Percentiles rank a stretch among this genome's conserved stretches.
phyloP scores from a whole-genome alignment of 495 filamentous ascomycete genomes.

The Lichina pygmaea region DNA sequence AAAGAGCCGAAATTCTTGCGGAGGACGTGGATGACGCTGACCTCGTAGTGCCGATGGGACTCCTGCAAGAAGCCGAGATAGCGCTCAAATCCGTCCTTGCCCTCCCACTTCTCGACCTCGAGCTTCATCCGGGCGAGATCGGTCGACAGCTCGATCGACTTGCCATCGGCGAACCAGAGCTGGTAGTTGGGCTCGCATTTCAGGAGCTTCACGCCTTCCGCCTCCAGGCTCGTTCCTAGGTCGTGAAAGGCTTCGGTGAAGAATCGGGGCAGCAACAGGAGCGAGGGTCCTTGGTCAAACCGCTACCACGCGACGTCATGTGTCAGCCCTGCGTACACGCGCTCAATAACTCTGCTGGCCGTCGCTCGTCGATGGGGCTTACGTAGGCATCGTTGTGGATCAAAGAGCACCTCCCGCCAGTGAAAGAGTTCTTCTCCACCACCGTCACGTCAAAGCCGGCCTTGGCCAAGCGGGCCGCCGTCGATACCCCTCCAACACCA shows the following conservation, averaged over 20 bases:
- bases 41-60: constrained; percentile 35
- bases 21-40: constrained; percentile 30
- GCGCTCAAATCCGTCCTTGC: constrained; percentile 31
- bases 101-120: constrained; percentile 40
- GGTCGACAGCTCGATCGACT: constrained; percentile 26
- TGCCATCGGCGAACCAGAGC: constrained; percentile 36
- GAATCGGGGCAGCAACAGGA: constrained; percentile 36
- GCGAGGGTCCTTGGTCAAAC: constrained; percentile 46
- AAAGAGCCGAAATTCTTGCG: constrained; percentile 30
- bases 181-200: constrained; percentile 50
- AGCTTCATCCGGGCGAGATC: constrained; percentile 34
- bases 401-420: constrained; percentile 35
- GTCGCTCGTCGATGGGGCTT: constrained; percentile 1
- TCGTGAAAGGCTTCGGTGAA: constrained; percentile 37
- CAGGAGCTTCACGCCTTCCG: constrained; percentile 29
- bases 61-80: constrained; percentile 35
- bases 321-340: not conserved
- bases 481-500: constrained; percentile 37
- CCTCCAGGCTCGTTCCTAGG: constrained; percentile 28
- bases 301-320: constrained; percentile 12
- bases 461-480: constrained; percentile 37
- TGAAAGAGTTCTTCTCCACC: constrained; percentile 39
- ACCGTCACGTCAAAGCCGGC: constrained; percentile 37
- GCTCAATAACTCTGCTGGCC: not conserved
- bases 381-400: constrained; percentile 25